Base-by-base conservation (phyloP, 306 rosid genomes). In the Cercis canadensis region DNA sequence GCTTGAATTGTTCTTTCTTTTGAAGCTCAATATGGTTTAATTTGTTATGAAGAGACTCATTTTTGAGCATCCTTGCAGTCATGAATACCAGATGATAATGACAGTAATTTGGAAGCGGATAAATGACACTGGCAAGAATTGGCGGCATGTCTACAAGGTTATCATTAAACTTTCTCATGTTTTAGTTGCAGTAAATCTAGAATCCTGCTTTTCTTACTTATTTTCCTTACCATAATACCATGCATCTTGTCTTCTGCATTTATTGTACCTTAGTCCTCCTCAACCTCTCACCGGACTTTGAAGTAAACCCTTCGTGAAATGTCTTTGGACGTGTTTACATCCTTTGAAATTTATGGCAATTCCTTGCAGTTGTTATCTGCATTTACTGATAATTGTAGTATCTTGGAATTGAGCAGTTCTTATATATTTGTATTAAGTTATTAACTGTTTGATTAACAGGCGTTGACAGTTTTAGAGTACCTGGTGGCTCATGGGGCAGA, bases 91-190 rank as follows among this genome's bases (percentile, higher is more conserved):
- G 85, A 89, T 95, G 96, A 91, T 95, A 75, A 95, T 91, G 99
- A 17, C 92, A 19, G 87, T 91, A 70, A 57, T 91, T 62, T 95
- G 99, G 99, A 95, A 95, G 90, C 88, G 99, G 75, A 81, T 95
- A 73, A 95, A 86, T 67, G 99, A 95, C 78, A 95, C 96, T 57
- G 99, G 99, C 62, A 95, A 89, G 92, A 95, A 95, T 74, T 95
- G 99, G 99, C 89, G 99, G 59, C 99, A 95, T 67, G 99, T 95
- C 73, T 95, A 91, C 87, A 95, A 95, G 99, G 99, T 95, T 72
- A 51, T 56, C 57, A 24, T 31, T 59, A 2, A 49, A 63, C 56
- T 41, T 1, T 61, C 69, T 71, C 24, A 57, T 24, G 61, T 59
- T 66, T 52, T 81, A 47, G 54, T 68, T 63, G 53, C 9, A 37